Evolutionary conservation across 208 protist genomes (phyloP), one percentile per base, ranked within the genome.

Genomic region (Balamuthia mandrillaris): DNA sequence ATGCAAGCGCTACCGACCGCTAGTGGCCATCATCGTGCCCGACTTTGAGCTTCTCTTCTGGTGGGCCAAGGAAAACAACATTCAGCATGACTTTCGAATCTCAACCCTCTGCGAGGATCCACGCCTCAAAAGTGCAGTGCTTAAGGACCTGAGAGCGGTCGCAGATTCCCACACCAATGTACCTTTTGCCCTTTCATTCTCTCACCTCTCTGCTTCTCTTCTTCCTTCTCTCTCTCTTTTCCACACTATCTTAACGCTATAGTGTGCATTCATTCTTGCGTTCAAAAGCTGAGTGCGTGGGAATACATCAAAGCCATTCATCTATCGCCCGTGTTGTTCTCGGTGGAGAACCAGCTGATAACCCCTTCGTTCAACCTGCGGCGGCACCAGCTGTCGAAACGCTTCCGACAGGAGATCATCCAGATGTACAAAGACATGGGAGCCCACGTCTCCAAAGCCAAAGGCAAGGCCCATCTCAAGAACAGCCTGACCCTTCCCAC

Each of bases 291-390:
- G 70, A 79, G 70, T 37, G 86, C 86, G 37, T 95, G 91, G 44
- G 87, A 95, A 61, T 84, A 84, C 33, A 44, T 89, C 27, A 90
- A 88, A 68, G 75, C 63, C 7, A 60, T 95, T 4, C 33, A 91
- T 33, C 39, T 92, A 7, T 68, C 87, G 39, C 29, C n/a, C 16
- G 51, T 85, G 16, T 35, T 72, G 14, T 96, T 94, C 60, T 84
- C 56, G 29, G 81, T 92, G 42, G 91, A 95, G 35, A 94, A 96
- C 77, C 75, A 93, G 27, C 44, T 91, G 5, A 51, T 96, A 35
- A 96, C 94, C 7, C 94, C 94, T 51, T 94, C 94, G 27, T 95
- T 95, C 85, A 96, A 96, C 12, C 49, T 79, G 1, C 42, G 70
- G 45, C 70, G 70, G 21, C 70, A 79, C 29, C 70, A 79, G n/a